These are phyloP conservation scores for Vanderwaltozyma polyspora DNA, from an alignment of 805 yeast species.

Conservation along the genomic window DNA sequence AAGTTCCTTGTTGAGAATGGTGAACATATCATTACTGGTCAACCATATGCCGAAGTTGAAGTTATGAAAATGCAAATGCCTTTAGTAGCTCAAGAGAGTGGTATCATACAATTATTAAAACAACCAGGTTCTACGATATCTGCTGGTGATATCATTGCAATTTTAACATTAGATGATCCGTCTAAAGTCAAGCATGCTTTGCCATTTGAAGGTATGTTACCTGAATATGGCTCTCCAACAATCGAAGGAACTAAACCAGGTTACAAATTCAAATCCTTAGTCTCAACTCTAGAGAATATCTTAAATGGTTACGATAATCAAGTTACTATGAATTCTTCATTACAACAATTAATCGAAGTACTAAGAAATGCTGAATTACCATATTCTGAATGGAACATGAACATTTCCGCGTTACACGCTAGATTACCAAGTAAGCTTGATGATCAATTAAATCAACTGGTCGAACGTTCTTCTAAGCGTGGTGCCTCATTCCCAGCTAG, in stretches of 20 bases:
- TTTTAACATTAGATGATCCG: conserved; percentile 92
- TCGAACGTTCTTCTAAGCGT: conserved; percentile 55
- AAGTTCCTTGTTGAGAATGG: conserved; percentile 90
- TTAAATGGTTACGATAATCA: conserved; percentile 91
- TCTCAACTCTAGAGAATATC: conserved; percentile 60
- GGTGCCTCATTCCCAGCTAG: conserved; percentile 88
- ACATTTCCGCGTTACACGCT: conserved; percentile 82
- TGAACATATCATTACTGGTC: conserved; percentile 83
- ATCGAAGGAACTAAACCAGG: conserved; percentile 76
- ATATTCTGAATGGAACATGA: conserved; percentile 80
- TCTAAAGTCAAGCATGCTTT: conserved; percentile 92
- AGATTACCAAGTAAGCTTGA: conserved; percentile 76
- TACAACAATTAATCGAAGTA: conserved; percentile 61
- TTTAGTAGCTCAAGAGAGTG: conserved; percentile 86
- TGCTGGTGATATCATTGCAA: conserved; percentile 96
- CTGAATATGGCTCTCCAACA: conserved; percentile 74
- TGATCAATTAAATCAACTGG: conserved; percentile 46
- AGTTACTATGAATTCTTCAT: conserved; percentile 77
- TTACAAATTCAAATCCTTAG: conserved; percentile 52
- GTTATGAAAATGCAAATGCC: conserved; percentile 99
- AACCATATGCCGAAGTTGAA: conserved; percentile 95
- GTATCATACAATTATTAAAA: conserved; percentile 82
- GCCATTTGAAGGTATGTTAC: conserved; percentile 90
- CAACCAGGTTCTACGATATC: conserved; percentile 94
- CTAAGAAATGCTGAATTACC: conserved; percentile 77